phyloP scores from a whole-genome alignment of 2,329 filamentous ascomycete species.

The Diplodia sapinea region DNA sequence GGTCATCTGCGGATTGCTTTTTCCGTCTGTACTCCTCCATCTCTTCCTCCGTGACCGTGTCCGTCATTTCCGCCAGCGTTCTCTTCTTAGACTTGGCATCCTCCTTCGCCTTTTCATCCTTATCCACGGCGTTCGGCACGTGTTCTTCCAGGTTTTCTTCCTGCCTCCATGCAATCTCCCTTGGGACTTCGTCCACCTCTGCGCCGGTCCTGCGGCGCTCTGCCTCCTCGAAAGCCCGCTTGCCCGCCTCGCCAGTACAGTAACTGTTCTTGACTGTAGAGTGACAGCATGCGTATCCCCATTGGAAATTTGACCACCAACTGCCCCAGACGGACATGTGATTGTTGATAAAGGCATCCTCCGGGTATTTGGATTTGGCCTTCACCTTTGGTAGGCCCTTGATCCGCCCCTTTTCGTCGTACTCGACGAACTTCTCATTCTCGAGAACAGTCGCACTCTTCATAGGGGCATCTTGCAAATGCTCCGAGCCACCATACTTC shows the following conservation, averaged over 20 bases:
- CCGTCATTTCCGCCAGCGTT: constrained; percentile 77
- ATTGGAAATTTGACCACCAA: constrained; percentile 95
- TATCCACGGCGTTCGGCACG: constrained; percentile 52
- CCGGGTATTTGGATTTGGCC: constrained; percentile 87
- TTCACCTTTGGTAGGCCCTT: constrained; percentile 81
- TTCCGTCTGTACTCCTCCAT: constrained; percentile 85
- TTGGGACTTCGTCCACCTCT: constrained; percentile 51
- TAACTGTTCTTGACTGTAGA: constrained; percentile 96
- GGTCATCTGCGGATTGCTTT: constrained; percentile 75
- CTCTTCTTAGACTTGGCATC: constrained; percentile 65
- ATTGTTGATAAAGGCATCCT: constrained; percentile 88
- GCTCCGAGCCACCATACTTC: constrained; percentile 78
- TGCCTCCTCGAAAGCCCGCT: constrained; percentile 76
- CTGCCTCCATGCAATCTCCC: constrained; percentile 51
- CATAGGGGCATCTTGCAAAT: constrained; percentile 65
- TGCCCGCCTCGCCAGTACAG: constrained; percentile 91
- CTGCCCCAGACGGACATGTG: constrained; percentile 94
- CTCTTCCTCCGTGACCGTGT: constrained; percentile 79
- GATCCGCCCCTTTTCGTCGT: constrained; percentile 86
- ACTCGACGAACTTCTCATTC: constrained; percentile 89
- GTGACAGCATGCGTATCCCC: constrained; percentile 96
- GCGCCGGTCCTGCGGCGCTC: constrained; percentile 63
- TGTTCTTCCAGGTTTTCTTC: constrained; percentile 50
- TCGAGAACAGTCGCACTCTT: constrained; percentile 74
- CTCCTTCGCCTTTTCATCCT: constrained; percentile 49